Evolutionary conservation across 306 rosid species (phyloP), one percentile per base, ranked within the genome.

Genomic region (Medicago arabica): DNA sequence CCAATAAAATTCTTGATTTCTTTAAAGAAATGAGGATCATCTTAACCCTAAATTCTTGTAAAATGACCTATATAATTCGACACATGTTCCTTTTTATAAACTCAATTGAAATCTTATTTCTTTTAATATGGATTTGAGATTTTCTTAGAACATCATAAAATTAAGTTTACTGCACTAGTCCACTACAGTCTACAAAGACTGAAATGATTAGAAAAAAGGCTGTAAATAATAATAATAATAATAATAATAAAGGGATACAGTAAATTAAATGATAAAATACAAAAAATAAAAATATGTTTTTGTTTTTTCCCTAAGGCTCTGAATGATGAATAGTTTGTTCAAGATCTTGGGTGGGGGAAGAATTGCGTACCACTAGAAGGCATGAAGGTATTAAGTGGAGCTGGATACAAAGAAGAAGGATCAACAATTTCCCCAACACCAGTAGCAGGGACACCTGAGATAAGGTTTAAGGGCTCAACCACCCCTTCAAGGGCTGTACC

Each of bases 311-410:
- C 36, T 19, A 11, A n/a, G 63, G 31, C 6, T 31, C 73, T 72
- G 36, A 31, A 31, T 31, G 39, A 68, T 25, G 67, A 60, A 60
- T 14, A 60, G 59, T 79, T 71, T 78, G 71, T 77, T 87, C 89
- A 92, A 83, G 99, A 90, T 89, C 99, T 91, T 82, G 96, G 97
- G 67, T 91, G 97, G 74, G 85, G 90, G 97, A 92, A 96, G 97
- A 92, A 96, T 85, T 96, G 99, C 97, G 99, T 96, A 89, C 97
- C 98, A 54, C 98, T 89, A 70, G 91, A 89, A 75, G 93, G 84
- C 87, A 96, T 89, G 92, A 75, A 96, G 31, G 96, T 63, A 86
- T 82, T 92, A n/a, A 86, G 79, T 6, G 93, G 89, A 77, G 93
- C 81, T 14, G 89, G 83, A 73, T 92, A 92, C 57, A 92, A 69